Conservation (phyloP, 306 rosid genomes). For the Dalbergia oliveri region DNA sequence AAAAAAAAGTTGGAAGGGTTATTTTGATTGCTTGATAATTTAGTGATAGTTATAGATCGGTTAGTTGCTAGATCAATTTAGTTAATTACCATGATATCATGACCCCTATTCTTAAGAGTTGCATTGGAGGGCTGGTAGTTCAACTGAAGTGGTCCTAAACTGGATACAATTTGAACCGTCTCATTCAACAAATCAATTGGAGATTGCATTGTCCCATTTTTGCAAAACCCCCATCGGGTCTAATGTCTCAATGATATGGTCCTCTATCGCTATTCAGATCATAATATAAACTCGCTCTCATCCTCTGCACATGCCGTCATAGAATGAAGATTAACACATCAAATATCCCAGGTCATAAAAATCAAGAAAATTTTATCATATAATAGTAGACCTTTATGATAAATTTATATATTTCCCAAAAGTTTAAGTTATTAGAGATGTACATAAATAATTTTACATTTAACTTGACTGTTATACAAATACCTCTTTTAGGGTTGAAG, state of each 20-base stretch:
- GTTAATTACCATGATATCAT: constrained; percentile 68
- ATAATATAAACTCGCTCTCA: constrained; percentile 66
- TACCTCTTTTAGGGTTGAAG: too few species aligned
- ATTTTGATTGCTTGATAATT: not conserved
- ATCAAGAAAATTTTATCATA: not conserved
- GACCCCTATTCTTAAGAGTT: constrained; percentile 73
- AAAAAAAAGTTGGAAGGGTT: too few species aligned
- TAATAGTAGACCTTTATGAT: too few species aligned
- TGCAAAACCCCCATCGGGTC: constrained; percentile 66
- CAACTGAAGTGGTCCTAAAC: constrained; percentile 47
- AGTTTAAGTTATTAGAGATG: too few species aligned
- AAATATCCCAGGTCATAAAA: not conserved
- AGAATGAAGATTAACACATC: not conserved
- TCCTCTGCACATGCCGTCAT: constrained; percentile 54
- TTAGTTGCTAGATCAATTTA: not conserved
- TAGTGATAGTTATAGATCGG: not conserved
- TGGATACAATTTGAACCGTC: constrained; percentile 56
- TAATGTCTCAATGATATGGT: constrained; percentile 63
- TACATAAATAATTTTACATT: too few species aligned
- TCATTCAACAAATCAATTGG: constrained; percentile 65
- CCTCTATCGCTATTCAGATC: constrained; percentile 52
- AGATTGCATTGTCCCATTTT: constrained; percentile 74
- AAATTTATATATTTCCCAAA: too few species aligned
- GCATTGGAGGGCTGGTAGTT: constrained; percentile 66
- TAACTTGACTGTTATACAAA: too few species aligned